Base-by-base conservation (phyloP, 352 stramenopile species). In the Peronosclerospora sorghi region DNA sequence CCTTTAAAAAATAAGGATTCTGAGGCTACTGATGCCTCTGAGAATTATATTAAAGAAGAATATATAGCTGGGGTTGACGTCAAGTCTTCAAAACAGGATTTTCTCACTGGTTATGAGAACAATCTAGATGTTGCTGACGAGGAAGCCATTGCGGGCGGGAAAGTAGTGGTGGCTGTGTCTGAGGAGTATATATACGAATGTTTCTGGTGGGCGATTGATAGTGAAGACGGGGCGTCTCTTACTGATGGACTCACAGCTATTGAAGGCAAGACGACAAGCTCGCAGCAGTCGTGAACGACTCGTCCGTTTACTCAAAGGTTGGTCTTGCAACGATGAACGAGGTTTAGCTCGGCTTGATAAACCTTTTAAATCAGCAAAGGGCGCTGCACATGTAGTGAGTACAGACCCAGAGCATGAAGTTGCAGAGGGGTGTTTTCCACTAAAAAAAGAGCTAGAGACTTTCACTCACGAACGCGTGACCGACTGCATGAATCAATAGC, bases 401-500 rank as follows among this genome's bases (percentile, higher is more conserved):
- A 32, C 43, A 8, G 45, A 40, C 27, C 10, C n/a, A 17, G 51
- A 51, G 18, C 26, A 37, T 27, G 17, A 71, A 35, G 39, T 38
- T 27, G 32, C 40, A 26, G 37, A 52, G 14, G 36, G 58, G 6
- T 79, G 67, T 29, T 10, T 32, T 13, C 14, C 34, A 21, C 15
- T 74, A 34, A 55, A 53, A 15, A 36, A 58, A 19, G 54, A 73
- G 23, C 48, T 78, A 10, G 38, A 63, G 10, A 39, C 32, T 13
- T 74, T 78, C 21, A 58, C 56, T 15, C 49, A 66, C 20, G 48
- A 44, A 17, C 50, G 32, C 13, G 37, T 70, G 8, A 41, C 44
- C 21, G 49, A 53, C 7, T 70, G 67, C 46, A 21, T 43, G 21
- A 27, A 23, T 2, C 59, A 68, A 26, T 56, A 53, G 12, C 55